Base-by-base conservation (phyloP, 1,139 yeast species). In the Arxiozyma slooffiae region DNA sequence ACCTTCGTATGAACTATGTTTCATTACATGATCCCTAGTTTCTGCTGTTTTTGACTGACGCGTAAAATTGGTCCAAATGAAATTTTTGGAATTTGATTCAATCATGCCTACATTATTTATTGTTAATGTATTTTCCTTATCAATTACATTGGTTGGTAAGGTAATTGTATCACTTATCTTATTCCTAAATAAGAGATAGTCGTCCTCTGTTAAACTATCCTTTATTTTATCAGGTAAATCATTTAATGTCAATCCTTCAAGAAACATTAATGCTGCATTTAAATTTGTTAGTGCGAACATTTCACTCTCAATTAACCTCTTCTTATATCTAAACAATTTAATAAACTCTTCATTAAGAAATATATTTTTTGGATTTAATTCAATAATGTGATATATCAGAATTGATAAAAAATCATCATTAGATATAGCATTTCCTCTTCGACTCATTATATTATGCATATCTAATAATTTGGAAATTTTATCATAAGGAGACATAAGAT, bases 271-370 rank as follows among this genome's bases (percentile, higher is more conserved):
- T 3, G 84, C 78, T 0, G 88, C 88, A 57, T 81, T 86, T 47
- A 79, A 67, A 60, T 82, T 82, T 1, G 87, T 82, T 46, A 81
- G 62, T 48, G 81, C 80, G 61, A 80, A 82, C 30, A 78, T 64
- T 26, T 78, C 71, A 54, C 79, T 80, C 26, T 82, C 82, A 26
- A 67, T 68, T 41, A 76, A 59, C 20, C 72, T 68, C 24, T 66
- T 62, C 38, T 70, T 69, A 53, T 80, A 78, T 48, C 84, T 71
- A 62, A 80, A 82, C 46, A 84, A 66, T 53, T 76, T 77, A 51
- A 81, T 76, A 60, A 74, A 80, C 48, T 74, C 70, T 50, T 79
- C 64, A 53, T 79, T 80, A 20, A 78, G 68, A 58, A 77, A 75
- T 21, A 79, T 56, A 38, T 64, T 62, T 34, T 71, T 62, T 26